Evolutionary conservation across 257 asterid species (phyloP).

Genomic region (Anisodus tanguticus): DNA sequence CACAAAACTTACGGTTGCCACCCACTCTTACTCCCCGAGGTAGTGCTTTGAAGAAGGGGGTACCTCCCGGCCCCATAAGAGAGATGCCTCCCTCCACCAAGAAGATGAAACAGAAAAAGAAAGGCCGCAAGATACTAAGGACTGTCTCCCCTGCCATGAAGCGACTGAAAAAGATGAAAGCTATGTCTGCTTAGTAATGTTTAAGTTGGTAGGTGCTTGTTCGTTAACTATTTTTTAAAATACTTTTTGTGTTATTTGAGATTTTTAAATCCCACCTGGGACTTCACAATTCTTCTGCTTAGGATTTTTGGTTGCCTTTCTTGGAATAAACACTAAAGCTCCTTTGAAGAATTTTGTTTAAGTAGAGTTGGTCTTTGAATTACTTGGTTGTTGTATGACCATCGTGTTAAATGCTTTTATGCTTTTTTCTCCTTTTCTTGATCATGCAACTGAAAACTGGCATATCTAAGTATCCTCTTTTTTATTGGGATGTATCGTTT

Average conservation of each 20-base stretch:
- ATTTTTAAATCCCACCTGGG: background rate
- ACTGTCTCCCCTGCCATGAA: conserved; percentile 41
- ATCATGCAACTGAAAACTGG: background rate
- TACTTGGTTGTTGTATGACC: background rate
- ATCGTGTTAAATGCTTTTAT: background rate
- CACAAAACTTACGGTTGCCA: conserved; percentile 84
- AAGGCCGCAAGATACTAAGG: conserved; percentile 41
- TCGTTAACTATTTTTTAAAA: background rate
- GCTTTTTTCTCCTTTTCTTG: background rate
- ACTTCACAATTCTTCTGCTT: conserved; percentile 1
- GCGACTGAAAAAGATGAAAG: conserved; percentile 32
- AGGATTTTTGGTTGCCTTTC: background rate
- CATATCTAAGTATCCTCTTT: background rate
- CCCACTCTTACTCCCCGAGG: conserved; percentile 95
- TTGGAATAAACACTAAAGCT: background rate
- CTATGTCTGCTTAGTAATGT: conserved; percentile 27
- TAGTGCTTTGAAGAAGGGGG: conserved; percentile 96
- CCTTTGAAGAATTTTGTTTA: background rate
- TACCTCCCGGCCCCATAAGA: conserved; percentile 82
- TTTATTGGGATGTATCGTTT: background rate
- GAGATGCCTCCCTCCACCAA: conserved; percentile 58
- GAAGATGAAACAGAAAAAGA: conserved; percentile 64
- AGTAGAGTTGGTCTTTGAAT: conserved; percentile 1
- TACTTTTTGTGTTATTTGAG: background rate
- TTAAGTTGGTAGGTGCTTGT: conserved; percentile 25